Base-by-base conservation (phyloP, 83 land plant genomes). In the Thuja plicata region DNA sequence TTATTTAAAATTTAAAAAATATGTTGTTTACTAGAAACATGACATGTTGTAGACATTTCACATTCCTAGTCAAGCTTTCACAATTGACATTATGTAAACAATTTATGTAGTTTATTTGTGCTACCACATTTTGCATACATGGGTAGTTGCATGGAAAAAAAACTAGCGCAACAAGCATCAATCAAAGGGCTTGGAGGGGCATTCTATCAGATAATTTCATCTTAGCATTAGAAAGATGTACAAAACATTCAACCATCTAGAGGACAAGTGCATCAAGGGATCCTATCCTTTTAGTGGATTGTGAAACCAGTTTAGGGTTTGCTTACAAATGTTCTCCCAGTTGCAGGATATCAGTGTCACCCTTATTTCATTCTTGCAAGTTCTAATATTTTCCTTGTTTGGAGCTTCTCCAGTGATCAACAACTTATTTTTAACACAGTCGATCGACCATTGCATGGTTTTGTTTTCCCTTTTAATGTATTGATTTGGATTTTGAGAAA, bases 231-330 rank as follows among this genome's bases (percentile, higher is more conserved):
- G 97, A 95, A 93, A 83, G 97, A 95, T 89, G 93, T 90, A 6
- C 96, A 94, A 87, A 90, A 60, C 87, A 89, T 92, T 62, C 94
- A 94, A 73, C 97, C 97, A 1, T 95, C 97, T 38, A 89, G 41
- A 54, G 92, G 91, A 24, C 96, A 95, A 88, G 87, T 95, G 9
- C 94, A 94, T 55, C 90, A 88, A 8, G 97, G 96, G 34, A 86
- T 95, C 35, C 88, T 88, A 16, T 88, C 85, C 13, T 87, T 93
- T 87, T 94, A 94, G 16, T 95, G 97, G 97, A 90, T 94, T 73
- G 84, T 94, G 87, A 95, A 95, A 88, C 97, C 97, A 10, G 41
- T 95, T 13, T 95, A 93, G 92, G 97, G 97, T 66, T 89, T 95
- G 48, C 89, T 95, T 79, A 95, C 97, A 32, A 96, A 95, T 79